Conservation (phyloP, 805 yeast species). For the Yamadazyma sp. region DNA sequence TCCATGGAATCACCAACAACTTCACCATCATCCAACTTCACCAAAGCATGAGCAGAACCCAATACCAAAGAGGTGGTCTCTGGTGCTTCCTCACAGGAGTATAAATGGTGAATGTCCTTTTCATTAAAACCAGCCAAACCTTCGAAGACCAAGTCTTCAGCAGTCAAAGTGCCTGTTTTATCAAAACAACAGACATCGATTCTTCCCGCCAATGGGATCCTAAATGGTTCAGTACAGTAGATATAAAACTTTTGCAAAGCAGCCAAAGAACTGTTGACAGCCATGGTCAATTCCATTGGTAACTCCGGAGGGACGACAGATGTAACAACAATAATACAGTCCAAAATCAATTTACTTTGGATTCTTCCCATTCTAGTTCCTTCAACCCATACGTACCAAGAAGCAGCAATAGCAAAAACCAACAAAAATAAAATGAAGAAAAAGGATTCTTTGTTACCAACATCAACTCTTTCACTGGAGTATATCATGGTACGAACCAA, state of each 20-base stretch:
- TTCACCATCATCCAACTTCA: constrained; percentile 92
- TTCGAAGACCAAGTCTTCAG: constrained; percentile 93
- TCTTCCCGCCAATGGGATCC: constrained; percentile 97
- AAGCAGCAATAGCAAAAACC: constrained; percentile 89
- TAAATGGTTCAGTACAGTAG: constrained; percentile 97
- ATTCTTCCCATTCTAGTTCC: constrained; percentile 95
- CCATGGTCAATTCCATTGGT: constrained; percentile 99
- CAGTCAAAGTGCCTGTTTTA: constrained; percentile 97
- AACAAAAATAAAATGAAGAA: constrained; percentile 87
- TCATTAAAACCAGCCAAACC: constrained; percentile 83
- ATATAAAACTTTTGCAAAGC: constrained; percentile 85
- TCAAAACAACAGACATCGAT: constrained; percentile 98
- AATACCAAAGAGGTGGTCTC: constrained; percentile 65
- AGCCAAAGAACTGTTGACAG: constrained; percentile 88
- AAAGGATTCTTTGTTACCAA: constrained; percentile 92
- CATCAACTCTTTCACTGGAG: constrained; percentile 94
- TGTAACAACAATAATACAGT: constrained; percentile 92
- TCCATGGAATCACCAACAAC: constrained; percentile 99
- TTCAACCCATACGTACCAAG: constrained; percentile 98
- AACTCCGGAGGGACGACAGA: constrained; percentile 99
- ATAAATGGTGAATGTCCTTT: constrained; percentile 54
- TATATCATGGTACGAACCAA: constrained; percentile 96
- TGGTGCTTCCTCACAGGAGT: constrained; percentile 64
- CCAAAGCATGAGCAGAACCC: constrained; percentile 96
- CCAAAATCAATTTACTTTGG: constrained; percentile 88